Evolutionary conservation across 768 basidiomycete genomes (phyloP), one percentile per base, ranked within the genome.

Genomic region (Pulveroboletus sp.): DNA sequence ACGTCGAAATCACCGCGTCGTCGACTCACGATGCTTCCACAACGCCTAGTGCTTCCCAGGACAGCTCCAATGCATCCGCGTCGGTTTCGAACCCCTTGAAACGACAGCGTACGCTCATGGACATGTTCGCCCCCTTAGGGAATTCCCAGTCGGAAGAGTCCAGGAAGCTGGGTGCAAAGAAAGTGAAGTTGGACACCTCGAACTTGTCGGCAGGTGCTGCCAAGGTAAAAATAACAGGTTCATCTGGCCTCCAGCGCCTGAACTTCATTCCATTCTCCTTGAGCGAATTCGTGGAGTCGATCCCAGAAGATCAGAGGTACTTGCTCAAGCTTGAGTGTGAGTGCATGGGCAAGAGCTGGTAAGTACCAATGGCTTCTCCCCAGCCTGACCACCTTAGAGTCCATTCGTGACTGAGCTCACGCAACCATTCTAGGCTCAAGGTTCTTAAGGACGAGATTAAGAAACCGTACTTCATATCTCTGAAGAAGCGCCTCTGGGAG

Each of bases 301-400:
- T 88, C 42, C 72, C 78, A 8, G 80, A 81, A 17, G 79, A 85
- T 46, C 74, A 83, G 57, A 78, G 69, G 46, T 64, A 71, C 15
- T 68, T 89, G 14, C 75, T 92, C 33, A 65, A 69, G 36, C 76
- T 92, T 18, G 89, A 91, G 65, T 81, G 80, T 57, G 80, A 84
- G 38, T 77, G 76, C n/a, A 79, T 91, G 77, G 82, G 83, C 18
- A 81, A 80, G 63, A 83, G 82, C 57, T 88, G 86, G 86, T 83
- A 11, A 51, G 66, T 39, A 30, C 4, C 38, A 26, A 18, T 18
- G 31, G 5, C 37, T 32, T 35, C 18, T 40, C 31, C 46, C 45
- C 30, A 41, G 35, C 21, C 5, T 31, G 27, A 39, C 27, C 11
- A 15, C n/a, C 26, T 44, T 31, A 37, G 33, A 5, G 17, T 47